Conservation (phyloP, 2,329 filamentous ascomycete genomes). For the Ilyonectria mors-panacis region DNA sequence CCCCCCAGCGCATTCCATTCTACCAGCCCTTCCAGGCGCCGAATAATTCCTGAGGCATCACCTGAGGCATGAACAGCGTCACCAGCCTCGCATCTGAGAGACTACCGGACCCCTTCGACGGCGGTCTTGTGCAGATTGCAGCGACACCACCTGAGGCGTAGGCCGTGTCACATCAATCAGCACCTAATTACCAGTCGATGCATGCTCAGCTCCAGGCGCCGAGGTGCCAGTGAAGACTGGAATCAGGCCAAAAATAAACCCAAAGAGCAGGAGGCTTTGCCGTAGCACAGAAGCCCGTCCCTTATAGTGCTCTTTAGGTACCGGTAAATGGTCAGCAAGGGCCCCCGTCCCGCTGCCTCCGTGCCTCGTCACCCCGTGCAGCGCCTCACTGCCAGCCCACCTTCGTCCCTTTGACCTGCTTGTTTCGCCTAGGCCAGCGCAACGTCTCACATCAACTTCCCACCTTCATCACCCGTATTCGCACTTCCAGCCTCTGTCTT, state of each 20-base stretch:
- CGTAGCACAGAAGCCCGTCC: not conserved
- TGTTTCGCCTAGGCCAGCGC: conserved; percentile 50
- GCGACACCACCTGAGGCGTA: conserved; percentile 21
- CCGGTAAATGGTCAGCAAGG: conserved; percentile 32
- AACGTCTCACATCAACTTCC: conserved; percentile 48
- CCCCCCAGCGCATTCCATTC: conserved; percentile 6
- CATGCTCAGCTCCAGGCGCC: conserved; percentile 10
- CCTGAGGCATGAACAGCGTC: conserved; percentile 26
- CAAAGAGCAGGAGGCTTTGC: conserved; percentile 6
- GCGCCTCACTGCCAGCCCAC: conserved; percentile 42
- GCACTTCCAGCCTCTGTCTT: conserved; percentile 43
- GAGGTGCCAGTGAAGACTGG: not conserved
- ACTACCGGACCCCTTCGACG: conserved; percentile 14
- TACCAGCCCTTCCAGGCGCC: conserved; percentile 5
- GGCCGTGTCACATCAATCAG: conserved; percentile 21
- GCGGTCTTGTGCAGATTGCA: conserved; percentile 21
- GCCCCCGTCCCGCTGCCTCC: conserved; percentile 37
- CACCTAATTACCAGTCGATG: conserved; percentile 14
- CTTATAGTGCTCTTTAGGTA: conserved; percentile 23
- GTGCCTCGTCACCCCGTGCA: conserved; percentile 51
- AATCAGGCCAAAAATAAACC: conserved; percentile 22
- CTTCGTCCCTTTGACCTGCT: conserved; percentile 33
- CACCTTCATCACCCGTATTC: conserved; percentile 44
- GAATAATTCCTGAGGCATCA: conserved; percentile 34
- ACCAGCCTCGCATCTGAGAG: conserved; percentile 32